phyloP scores from a whole-genome alignment of 1,139 yeast genomes.

The Blastobotrys apis region DNA sequence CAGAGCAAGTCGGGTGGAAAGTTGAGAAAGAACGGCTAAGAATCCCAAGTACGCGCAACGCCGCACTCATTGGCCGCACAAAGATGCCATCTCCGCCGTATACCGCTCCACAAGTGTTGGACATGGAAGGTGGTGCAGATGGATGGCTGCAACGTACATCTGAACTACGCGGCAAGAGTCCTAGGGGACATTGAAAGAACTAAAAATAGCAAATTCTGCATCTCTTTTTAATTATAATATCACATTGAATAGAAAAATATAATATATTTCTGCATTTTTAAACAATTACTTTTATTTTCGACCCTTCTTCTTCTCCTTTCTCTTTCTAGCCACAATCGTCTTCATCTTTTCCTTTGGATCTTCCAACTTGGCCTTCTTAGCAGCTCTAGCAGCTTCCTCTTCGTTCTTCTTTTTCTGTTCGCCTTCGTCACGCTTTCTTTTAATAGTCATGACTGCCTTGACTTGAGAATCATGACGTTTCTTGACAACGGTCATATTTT shows the following conservation, averaged over 20 bases:
- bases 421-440: constrained; percentile 34
- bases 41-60: constrained; percentile 92
- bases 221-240: constrained; percentile 2
- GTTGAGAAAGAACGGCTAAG: constrained; percentile 82
- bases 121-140: constrained; percentile 81
- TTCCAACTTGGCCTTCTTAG: constrained; percentile 31
- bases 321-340: constrained; percentile 30
- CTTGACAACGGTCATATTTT: constrained; percentile 87
- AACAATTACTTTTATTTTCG: constrained; percentile 10
- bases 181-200: constrained; percentile 35
- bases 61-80: constrained; percentile 72
- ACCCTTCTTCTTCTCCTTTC: constrained; percentile 27
- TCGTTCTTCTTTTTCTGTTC: constrained; percentile 26
- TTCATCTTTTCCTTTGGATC: constrained; percentile 15
- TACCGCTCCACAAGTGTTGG: constrained; percentile 40
- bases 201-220: background rate
- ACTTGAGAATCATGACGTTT: constrained; percentile 63
- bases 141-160: constrained; percentile 70
- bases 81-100: constrained; percentile 31
- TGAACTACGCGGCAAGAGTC: constrained; percentile 29
- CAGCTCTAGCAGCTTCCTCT: constrained; percentile 31
- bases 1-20: constrained; percentile 72
- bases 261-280: constrained; percentile 4
- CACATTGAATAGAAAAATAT: constrained; percentile 2
- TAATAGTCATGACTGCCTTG: constrained; percentile 22